Conservation (phyloP, 169 alveolate species). For the Eimeria tenella region DNA sequence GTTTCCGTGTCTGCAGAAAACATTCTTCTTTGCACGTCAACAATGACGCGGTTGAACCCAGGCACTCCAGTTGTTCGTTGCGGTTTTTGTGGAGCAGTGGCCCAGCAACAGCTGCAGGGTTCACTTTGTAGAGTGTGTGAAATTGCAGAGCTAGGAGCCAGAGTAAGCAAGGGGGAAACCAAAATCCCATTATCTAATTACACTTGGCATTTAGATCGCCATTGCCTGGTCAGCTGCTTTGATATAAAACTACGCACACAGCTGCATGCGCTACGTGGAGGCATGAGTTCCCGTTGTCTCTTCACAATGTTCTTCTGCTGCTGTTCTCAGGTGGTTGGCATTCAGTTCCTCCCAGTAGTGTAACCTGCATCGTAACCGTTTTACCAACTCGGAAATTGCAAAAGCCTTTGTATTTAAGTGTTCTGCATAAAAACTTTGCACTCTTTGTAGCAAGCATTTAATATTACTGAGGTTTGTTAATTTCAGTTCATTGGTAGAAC, state of each 20-base stretch:
- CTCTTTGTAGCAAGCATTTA: not conserved
- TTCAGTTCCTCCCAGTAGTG: conserved; percentile 62
- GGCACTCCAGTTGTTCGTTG: conserved; percentile 80
- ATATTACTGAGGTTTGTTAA: not conserved
- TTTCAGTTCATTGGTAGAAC: not conserved
- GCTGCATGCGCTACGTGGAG: not conserved
- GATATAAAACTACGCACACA: too few relatives aligned
- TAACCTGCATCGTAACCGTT: conserved; percentile 10
- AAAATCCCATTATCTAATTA: not conserved
- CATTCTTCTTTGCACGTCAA: conserved; percentile 65
- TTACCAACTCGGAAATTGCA: conserved; percentile 8
- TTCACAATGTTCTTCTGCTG: not conserved
- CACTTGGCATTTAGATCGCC: not conserved
- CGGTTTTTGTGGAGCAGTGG: conserved; percentile 77
- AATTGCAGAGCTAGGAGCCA: conserved; percentile 78
- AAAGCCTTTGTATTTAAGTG: not conserved
- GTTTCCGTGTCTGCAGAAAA: conserved; percentile 25
- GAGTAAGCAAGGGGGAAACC: conserved; percentile 33
- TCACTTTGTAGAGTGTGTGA: conserved; percentile 74
- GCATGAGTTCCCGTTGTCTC: not conserved
- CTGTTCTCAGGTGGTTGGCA: conserved; percentile 61
- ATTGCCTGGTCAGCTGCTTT: not conserved
- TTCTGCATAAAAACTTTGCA: not conserved
- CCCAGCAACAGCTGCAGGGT: conserved; percentile 73
- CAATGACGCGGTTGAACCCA: conserved; percentile 68